Evolutionary conservation across 1,139 yeast genomes (phyloP), one percentile per base, ranked within the genome.

Genomic region (Geotrichum aggregatum): DNA sequence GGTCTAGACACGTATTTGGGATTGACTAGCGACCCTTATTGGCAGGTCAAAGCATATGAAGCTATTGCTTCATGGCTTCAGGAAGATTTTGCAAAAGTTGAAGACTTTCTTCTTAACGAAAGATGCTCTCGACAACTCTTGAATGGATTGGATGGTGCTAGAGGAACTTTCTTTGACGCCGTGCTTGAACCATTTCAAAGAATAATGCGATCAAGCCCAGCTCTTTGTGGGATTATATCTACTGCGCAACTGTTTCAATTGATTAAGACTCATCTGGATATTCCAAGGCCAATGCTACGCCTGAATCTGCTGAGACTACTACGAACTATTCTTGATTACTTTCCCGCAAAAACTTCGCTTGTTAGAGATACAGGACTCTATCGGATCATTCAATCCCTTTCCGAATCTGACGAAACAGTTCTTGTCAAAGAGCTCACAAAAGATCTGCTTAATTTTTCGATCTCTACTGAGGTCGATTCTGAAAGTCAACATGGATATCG

Each of bases 11-110:
- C 76, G 1, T 80, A 81, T 57, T 67, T 76, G 42, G 70, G 71
- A 26, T 68, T 83, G 13, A 65, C 83, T 14, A 61, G 74, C 11
- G 85, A 83, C 61, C 82, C 85, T 0, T 79, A 80, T 58, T 83
- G 88, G 88, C 87, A 82, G 63, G 79, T 83, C 18, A 80, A 79
- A 65, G 82, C 87, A 0, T 71, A 82, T 58, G 87, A 83, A 46
- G 76, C 87, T 0, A 70, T 83, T 16, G 63, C 64, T 3, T 61
- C 63, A 3, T 71, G 75, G 73, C 58, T 67, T 38, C 64, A 63
- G 14, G 69, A 64, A 3, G 72, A 70, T 44, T 60, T 63, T 16
- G 60, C 58, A 1, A 52, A 60, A 6, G 64, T 71, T 1, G 62
- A 64, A 47, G 59, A 58, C 21, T 52, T 52, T 28, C 58, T 66